Percentiles rank a stretch among this genome's conserved stretches.
phyloP scores from a whole-genome alignment of 257 asterid genomes.

The Solanum ossicruentum region DNA sequence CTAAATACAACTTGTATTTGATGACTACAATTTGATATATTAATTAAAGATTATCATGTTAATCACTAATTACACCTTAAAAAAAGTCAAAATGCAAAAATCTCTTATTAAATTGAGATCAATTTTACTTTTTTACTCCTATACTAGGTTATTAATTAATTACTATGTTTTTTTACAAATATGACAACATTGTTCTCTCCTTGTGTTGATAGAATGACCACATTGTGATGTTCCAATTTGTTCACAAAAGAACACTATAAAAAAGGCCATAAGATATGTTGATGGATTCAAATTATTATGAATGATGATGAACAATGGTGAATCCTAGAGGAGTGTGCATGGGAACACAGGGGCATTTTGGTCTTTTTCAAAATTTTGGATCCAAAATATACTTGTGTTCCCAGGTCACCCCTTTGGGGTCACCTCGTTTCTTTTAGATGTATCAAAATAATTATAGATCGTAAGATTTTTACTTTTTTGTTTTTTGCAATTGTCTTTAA shows the following conservation, averaged over 20 bases:
- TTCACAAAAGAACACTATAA: background rate
- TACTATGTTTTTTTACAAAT: background rate
- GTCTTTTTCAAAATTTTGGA: background rate
- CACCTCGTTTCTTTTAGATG: background rate
- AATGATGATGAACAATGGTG: background rate
- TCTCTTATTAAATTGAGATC: too few relatives aligned
- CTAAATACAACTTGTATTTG: too few relatives aligned
- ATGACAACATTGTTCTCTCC: background rate
- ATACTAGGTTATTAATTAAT: background rate
- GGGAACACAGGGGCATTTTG: constrained; percentile 26
- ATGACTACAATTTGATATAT: too few relatives aligned
- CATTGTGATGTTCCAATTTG: background rate
- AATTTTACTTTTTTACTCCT: too few relatives aligned
- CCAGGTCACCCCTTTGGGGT: constrained; percentile 47
- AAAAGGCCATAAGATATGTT: background rate
- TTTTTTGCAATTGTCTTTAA: too few relatives aligned
- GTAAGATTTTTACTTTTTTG: background rate
- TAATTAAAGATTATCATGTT: too few relatives aligned
- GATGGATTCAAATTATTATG: background rate
- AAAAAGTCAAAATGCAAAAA: too few relatives aligned
- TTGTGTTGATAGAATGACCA: constrained; percentile 21
- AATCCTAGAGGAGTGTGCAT: constrained; percentile 22
- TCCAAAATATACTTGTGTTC: constrained; percentile 27
- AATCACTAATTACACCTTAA: too few relatives aligned
- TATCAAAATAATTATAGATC: too few relatives aligned